phyloP scores from a whole-genome alignment of 805 yeast species.

The Saccharomycopsis selenospora region DNA sequence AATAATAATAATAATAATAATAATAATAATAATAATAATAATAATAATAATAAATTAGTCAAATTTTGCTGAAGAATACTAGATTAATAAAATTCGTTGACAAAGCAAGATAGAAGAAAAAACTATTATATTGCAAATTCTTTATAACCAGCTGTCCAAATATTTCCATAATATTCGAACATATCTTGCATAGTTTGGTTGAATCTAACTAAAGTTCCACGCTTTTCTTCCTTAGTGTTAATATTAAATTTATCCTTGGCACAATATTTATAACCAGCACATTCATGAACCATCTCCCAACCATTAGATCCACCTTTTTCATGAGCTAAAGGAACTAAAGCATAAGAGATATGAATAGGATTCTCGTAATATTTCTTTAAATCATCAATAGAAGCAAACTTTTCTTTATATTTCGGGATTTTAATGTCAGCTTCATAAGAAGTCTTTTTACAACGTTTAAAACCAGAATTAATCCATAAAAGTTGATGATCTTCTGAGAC shows the following conservation, averaged over 20 bases:
- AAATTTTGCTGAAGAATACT: too few species aligned
- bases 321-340: slow-evolving; percentile 9
- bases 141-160: slow-evolving; percentile 15
- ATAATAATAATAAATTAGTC: too few species aligned
- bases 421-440: slow-evolving; percentile 3
- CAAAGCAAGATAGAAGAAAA: too few species aligned
- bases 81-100: too few species aligned
- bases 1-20: background rate
- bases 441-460: slow-evolving; percentile 40
- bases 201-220: slow-evolving; percentile 8
- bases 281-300: slow-evolving; percentile 46
- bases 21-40: background rate
- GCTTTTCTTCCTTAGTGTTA: background rate
- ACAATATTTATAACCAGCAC: slow-evolving; percentile 53
- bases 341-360: slow-evolving; percentile 9
- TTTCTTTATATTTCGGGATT: slow-evolving; percentile 4
- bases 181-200: slow-evolving; percentile 1
- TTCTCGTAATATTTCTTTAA: slow-evolving; percentile 8
- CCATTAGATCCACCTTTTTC: slow-evolving; percentile 26
- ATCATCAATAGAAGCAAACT: slow-evolving; percentile 1
- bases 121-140: too few species aligned
- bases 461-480: slow-evolving; percentile 54
- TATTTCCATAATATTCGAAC: slow-evolving; percentile 14
- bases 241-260: slow-evolving; percentile 48
- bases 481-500: slow-evolving; percentile 40